A percentile compares a stretch with the other conserved stretches of the same genome.
These are phyloP conservation scores for Aspergillus baeticus DNA, from an alignment of 495 filamentous ascomycete genomes.

Conservation along the genomic window DNA sequence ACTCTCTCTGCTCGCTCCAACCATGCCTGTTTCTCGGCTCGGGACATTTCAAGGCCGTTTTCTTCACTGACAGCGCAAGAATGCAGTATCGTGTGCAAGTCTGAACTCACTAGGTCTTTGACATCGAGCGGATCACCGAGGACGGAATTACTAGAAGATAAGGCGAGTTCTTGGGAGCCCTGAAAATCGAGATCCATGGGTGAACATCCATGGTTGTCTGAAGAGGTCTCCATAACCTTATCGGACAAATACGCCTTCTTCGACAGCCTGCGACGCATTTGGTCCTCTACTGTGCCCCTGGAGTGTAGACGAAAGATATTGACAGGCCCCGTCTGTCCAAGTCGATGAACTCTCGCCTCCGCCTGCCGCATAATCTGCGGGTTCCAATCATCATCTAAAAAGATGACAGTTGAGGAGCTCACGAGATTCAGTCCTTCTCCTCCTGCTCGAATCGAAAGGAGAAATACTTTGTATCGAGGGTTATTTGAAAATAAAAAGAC, in stretches of 20 bases:
- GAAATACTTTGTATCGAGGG: slow-evolving; percentile 54
- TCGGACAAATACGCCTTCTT: slow-evolving; percentile 68
- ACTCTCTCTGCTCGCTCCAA: slow-evolving; percentile 58
- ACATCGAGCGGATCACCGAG: not conserved
- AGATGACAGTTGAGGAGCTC: slow-evolving; percentile 58
- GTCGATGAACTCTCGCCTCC: slow-evolving; percentile 58
- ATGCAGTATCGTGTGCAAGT: not conserved
- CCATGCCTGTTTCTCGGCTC: slow-evolving; percentile 58
- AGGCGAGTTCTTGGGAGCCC: not conserved
- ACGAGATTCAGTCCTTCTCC: slow-evolving; percentile 65
- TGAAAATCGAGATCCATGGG: not conserved
- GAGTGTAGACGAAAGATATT: slow-evolving; percentile 59
- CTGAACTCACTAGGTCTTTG: not conserved
- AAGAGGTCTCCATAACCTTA: slow-evolving; percentile 50
- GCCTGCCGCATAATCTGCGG: slow-evolving; percentile 62
- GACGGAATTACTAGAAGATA: not conserved
- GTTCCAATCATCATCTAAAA: slow-evolving; percentile 69
- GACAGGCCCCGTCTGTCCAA: slow-evolving; percentile 58
- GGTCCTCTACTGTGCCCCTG: slow-evolving; percentile 60
- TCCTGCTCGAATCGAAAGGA: slow-evolving; percentile 64
- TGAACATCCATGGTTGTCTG: not conserved
- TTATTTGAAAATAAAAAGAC: slow-evolving; percentile 59
- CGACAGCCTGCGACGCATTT: slow-evolving; percentile 61
- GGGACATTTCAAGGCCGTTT: slow-evolving; percentile 6
- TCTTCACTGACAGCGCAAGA: not conserved